A percentile compares a stretch with the other conserved stretches of the same genome.
Conservation (phyloP, 2,329 filamentous ascomycete species). For the Phialemoniopsis sp. region DNA sequence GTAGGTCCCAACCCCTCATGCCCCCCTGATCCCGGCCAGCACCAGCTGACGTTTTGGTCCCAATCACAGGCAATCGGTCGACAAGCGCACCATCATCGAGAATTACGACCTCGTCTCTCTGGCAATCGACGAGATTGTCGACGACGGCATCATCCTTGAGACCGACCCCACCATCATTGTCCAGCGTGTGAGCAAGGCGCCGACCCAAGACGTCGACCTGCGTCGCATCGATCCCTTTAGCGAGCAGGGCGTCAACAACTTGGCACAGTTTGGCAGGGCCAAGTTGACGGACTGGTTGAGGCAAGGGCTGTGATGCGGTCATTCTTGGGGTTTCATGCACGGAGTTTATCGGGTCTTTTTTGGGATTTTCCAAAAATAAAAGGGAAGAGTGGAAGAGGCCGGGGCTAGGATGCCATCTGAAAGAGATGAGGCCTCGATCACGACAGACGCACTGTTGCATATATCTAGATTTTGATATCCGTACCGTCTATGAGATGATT, state of each 20-base stretch:
- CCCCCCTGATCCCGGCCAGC: background rate
- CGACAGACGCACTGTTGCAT: too few species aligned
- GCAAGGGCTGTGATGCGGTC: conserved; percentile 61
- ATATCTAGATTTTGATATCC: conserved; percentile 13
- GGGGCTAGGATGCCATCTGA: too few species aligned
- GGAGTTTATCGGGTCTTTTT: background rate
- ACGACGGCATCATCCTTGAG: conserved; percentile 95
- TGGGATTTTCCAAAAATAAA: conserved; percentile 7
- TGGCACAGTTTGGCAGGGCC: conserved; percentile 89
- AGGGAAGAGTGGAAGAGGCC: conserved; percentile 7
- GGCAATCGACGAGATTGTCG: conserved; percentile 90
- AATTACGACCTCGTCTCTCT: conserved; percentile 97
- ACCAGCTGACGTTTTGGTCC: background rate
- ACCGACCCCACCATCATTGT: conserved; percentile 94
- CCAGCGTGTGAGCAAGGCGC: conserved; percentile 86
- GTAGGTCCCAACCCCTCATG: conserved; percentile 42
- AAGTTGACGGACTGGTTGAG: conserved; percentile 88
- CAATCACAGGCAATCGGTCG: conserved; percentile 73
- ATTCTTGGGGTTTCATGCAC: background rate
- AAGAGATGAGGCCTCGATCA: too few species aligned
- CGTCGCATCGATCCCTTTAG: conserved; percentile 87
- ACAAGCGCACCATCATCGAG: conserved; percentile 96
- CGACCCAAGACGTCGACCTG: conserved; percentile 84
- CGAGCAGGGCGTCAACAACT: conserved; percentile 91
- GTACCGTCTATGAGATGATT: conserved; percentile 41